Percentiles rank a stretch among this genome's conserved stretches.
Evolutionary conservation across 2,329 filamentous ascomycete genomes (phyloP).

Genomic region (Scolecobasidium constrictum): DNA sequence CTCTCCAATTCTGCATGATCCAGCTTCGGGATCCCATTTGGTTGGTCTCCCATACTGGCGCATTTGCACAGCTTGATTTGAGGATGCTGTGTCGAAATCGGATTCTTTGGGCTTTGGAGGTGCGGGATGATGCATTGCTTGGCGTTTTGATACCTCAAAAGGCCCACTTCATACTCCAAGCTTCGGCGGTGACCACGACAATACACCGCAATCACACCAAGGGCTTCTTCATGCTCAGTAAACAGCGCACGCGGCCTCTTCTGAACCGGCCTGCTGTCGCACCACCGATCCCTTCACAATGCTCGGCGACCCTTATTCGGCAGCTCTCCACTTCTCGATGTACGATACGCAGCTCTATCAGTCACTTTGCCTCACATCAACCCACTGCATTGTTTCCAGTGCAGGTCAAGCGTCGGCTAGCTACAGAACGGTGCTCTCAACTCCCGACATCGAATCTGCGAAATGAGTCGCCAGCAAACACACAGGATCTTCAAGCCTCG

Average conservation of each 20-base stretch:
- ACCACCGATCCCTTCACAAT: too few species aligned
- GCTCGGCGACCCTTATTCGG: too few species aligned
- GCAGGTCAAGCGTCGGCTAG: too few species aligned
- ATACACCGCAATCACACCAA: not conserved
- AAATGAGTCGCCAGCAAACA: too few species aligned
- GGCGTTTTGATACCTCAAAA: not conserved
- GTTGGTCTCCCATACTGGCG: constrained; percentile 2
- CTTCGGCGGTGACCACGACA: not conserved
- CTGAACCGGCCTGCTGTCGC: constrained; percentile 19
- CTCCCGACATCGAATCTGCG: too few species aligned
- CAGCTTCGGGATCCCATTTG: constrained; percentile 5
- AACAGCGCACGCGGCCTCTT: too few species aligned
- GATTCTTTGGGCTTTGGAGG: not conserved
- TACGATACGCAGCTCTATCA: too few species aligned
- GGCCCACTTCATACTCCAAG: not conserved
- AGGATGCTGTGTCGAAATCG: not conserved
- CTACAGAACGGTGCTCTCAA: too few species aligned
- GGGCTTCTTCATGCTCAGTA: constrained; percentile 22
- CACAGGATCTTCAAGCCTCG: too few species aligned
- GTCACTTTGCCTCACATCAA: too few species aligned
- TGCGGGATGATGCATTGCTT: not conserved
- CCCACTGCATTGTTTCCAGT: too few species aligned
- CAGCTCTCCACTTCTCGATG: too few species aligned
- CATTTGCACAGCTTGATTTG: not conserved
- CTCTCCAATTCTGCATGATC: constrained; percentile 2